These are phyloP conservation scores for Colletotrichum acutatum DNA, from an alignment of 2,329 filamentous ascomycete genomes.

Conservation along the genomic window DNA sequence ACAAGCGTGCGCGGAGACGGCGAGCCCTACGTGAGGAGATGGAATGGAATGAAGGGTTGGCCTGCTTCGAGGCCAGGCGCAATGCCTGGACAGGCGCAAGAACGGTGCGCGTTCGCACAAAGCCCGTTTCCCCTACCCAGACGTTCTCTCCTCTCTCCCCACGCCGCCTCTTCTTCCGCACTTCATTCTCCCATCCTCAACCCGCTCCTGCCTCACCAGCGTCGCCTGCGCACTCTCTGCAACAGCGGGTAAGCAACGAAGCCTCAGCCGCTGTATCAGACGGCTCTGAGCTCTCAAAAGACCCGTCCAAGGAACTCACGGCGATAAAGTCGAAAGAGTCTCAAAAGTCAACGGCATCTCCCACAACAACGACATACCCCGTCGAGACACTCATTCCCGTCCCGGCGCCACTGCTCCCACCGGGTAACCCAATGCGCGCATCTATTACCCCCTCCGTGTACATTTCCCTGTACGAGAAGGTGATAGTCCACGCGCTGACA, in stretches of 20 bases:
- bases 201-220: conserved; percentile 41
- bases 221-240: conserved; percentile 35
- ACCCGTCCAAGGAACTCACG: conserved; percentile 45
- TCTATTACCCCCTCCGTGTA: conserved; percentile 81
- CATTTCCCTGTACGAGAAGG: conserved; percentile 87
- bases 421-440: conserved; percentile 79
- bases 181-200: conserved; percentile 53
- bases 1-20: conserved; percentile 66
- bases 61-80: conserved; percentile 80
- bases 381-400: conserved; percentile 77
- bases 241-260: conserved; percentile 42
- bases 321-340: conserved; percentile 48
- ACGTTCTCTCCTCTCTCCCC: conserved; percentile 57
- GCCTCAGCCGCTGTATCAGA: conserved; percentile 53
- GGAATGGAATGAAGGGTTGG: conserved; percentile 83
- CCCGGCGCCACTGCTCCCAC: conserved; percentile 77
- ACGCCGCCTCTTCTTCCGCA: conserved; percentile 62
- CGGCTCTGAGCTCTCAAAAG: conserved; percentile 54
- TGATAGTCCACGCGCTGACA: conserved; percentile 81
- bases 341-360: conserved; percentile 41
- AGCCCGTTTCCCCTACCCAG: conserved; percentile 52
- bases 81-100: conserved; percentile 88
- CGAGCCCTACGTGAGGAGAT: conserved; percentile 72
- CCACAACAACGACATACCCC: conserved; percentile 50
- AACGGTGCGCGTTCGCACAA: conserved; percentile 64